Evolutionary conservation across 495 filamentous ascomycete genomes (phyloP).

Genomic region (Neurospora discreta): DNA sequence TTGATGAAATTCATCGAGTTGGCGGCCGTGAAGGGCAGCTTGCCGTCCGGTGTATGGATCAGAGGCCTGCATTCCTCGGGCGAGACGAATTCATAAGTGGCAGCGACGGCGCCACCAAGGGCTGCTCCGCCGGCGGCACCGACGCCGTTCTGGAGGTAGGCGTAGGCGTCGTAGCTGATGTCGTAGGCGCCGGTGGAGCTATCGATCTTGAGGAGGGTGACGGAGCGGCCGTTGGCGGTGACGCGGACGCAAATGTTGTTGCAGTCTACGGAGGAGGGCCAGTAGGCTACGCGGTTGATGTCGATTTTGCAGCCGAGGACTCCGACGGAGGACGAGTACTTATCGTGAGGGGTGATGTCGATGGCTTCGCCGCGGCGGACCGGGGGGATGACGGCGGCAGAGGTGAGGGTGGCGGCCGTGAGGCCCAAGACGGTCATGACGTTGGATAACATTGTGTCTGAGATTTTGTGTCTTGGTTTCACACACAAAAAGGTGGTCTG

Average conservation of each 20-base stretch:
- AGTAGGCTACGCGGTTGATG: slow-evolving; percentile 34
- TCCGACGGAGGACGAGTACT: slow-evolving; percentile 31
- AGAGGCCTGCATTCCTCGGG: slow-evolving; percentile 21
- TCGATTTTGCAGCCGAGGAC: slow-evolving; percentile 37
- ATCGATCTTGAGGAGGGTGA: slow-evolving; percentile 33
- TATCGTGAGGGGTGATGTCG: slow-evolving; percentile 32
- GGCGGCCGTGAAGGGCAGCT: slow-evolving; percentile 28
- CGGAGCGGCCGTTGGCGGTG: slow-evolving; percentile 22
- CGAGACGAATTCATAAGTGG: slow-evolving; percentile 19
- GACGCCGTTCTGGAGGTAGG: slow-evolving; percentile 28
- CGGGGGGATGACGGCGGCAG: background rate
- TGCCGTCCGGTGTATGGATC: slow-evolving; percentile 12
- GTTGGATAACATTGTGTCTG: background rate
- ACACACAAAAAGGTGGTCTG: background rate
- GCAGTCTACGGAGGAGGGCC: slow-evolving; percentile 30
- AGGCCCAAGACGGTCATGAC: background rate
- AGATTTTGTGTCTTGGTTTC: background rate
- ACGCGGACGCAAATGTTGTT: slow-evolving; percentile 31
- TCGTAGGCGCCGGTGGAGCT: slow-evolving; percentile 32
- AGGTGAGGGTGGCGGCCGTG: background rate
- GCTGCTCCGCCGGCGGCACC: slow-evolving; percentile 20
- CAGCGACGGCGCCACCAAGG: slow-evolving; percentile 22
- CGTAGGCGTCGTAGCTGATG: slow-evolving; percentile 34
- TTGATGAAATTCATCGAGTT: slow-evolving; percentile 34
- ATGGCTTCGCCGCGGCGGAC: background rate